Conservation (phyloP, 1,284 basidiomycete genomes). For the Tausonia pullulans region DNA sequence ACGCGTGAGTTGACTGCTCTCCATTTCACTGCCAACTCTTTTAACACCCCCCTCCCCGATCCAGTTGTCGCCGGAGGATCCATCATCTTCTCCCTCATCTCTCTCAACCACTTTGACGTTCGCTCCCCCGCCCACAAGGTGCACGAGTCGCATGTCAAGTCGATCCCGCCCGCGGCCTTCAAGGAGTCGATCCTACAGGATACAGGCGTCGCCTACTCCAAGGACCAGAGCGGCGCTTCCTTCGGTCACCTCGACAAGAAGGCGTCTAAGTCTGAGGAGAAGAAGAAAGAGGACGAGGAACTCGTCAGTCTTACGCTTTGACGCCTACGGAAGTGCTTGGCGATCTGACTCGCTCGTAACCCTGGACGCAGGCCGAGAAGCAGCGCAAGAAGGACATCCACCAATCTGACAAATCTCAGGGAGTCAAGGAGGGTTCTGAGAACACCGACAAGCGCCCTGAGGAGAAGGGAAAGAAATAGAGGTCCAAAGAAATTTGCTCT, state of each 20-base stretch:
- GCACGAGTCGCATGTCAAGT: too few species aligned
- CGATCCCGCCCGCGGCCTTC: too few species aligned
- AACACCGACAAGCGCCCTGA: too few species aligned
- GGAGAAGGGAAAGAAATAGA: not conserved
- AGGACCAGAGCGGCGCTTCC: conserved; percentile 14
- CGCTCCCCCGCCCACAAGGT: not conserved
- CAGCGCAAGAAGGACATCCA: too few species aligned
- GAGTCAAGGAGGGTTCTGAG: too few species aligned
- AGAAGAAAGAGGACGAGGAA: conserved; percentile 20
- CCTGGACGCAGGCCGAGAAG: too few species aligned
- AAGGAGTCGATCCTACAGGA: conserved; percentile 14
- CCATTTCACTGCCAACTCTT: too few species aligned
- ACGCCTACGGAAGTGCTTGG: not conserved
- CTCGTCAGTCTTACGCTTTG: not conserved
- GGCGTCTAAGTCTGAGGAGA: conserved; percentile 20
- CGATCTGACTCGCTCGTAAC: too few species aligned
- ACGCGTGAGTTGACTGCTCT: conserved; percentile 42
- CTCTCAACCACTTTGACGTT: not conserved
- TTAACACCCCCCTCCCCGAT: too few species aligned
- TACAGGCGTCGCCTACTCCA: not conserved
- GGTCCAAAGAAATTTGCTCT: too few species aligned
- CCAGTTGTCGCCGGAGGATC: conserved; percentile 37
- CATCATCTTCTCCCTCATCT: conserved; percentile 32
- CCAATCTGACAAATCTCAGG: too few species aligned
- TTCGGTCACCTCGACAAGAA: conserved; percentile 19